A percentile compares a stretch with the other conserved stretches of the same genome.
phyloP scores from a whole-genome alignment of 163 green algal genomes.

The Volvox carteri region DNA sequence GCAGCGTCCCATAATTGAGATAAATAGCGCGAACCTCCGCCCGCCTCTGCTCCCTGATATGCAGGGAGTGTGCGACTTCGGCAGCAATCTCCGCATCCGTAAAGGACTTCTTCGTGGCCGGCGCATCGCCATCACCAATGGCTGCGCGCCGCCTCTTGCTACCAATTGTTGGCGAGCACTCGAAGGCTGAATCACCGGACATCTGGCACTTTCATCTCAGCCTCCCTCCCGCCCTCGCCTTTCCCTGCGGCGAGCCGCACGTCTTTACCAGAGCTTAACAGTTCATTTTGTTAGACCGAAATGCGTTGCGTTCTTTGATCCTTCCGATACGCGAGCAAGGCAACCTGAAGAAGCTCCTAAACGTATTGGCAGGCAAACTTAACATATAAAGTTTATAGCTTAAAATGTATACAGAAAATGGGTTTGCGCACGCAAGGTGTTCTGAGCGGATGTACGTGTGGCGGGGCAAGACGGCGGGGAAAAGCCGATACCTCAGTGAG shows the following conservation, averaged over 20 bases:
- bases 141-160: background rate
- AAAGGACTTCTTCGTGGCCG: conserved; percentile 19
- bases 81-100: conserved; percentile 17
- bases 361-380: background rate
- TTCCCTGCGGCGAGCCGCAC: background rate
- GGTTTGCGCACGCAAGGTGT: no score
- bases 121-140: background rate
- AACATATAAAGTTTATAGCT: background rate
- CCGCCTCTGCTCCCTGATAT: conserved; percentile 24
- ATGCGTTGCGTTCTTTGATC: background rate
- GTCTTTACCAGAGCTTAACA: background rate
- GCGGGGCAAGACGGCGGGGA: background rate
- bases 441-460: background rate
- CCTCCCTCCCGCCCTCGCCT: background rate
- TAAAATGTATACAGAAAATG: background rate
- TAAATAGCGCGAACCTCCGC: conserved; percentile 50
- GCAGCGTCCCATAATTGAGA: conserved; percentile 31
- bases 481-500: background rate
- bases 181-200: conserved; percentile 30
- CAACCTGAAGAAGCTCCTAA: background rate
- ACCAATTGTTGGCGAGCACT: conserved; percentile 9
- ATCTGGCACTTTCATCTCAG: conserved; percentile 29
- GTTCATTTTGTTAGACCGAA: background rate
- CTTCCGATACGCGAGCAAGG: no score
- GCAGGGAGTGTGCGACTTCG: background rate